These are phyloP conservation scores for Staphylotrichum longicolle DNA, from an alignment of 495 filamentous ascomycete genomes.

Conservation along the genomic window DNA sequence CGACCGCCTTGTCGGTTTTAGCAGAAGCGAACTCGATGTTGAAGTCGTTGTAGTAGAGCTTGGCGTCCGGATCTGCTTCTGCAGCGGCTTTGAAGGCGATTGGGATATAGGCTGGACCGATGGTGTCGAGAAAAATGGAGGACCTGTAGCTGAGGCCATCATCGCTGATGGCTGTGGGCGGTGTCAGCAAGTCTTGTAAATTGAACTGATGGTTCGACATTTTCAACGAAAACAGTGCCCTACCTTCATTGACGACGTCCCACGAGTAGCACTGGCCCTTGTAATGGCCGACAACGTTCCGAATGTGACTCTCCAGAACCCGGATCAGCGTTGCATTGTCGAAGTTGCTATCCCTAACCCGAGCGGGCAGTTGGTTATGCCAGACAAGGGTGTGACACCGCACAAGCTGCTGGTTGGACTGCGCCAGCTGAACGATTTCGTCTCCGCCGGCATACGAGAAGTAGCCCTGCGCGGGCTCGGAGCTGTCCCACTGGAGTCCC, in stretches of 20 bases:
- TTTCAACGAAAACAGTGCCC: too few species aligned
- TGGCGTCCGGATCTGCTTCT: slow-evolving; percentile 53
- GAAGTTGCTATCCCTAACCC: slow-evolving; percentile 49
- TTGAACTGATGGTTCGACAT: too few species aligned
- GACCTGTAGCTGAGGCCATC: slow-evolving; percentile 45
- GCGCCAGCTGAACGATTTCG: slow-evolving; percentile 44
- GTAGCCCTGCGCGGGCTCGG: slow-evolving; percentile 31
- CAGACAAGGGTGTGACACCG: slow-evolving; percentile 59
- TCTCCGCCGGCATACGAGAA: slow-evolving; percentile 54
- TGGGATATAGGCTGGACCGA: slow-evolving; percentile 55
- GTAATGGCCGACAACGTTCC: slow-evolving; percentile 49
- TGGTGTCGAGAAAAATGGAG: slow-evolving; percentile 47
- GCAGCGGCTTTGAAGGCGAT: slow-evolving; percentile 55
- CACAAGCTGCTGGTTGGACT: slow-evolving; percentile 46
- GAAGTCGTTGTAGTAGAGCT: slow-evolving; percentile 63
- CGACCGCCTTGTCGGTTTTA: too few species aligned
- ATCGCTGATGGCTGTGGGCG: slow-evolving; percentile 35
- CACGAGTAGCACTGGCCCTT: slow-evolving; percentile 46
- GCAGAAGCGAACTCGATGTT: slow-evolving; percentile 13
- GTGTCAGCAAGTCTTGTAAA: too few species aligned
- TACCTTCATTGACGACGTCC: slow-evolving; percentile 54
- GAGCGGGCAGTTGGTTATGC: slow-evolving; percentile 54
- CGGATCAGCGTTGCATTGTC: slow-evolving; percentile 46
- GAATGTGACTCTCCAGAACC: slow-evolving; percentile 51
- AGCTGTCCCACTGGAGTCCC: neutral